Evolutionary conservation across 2,329 filamentous ascomycete species (phyloP), one percentile per base, ranked within the genome.

Genomic region (Dactylellina drechsleri): DNA sequence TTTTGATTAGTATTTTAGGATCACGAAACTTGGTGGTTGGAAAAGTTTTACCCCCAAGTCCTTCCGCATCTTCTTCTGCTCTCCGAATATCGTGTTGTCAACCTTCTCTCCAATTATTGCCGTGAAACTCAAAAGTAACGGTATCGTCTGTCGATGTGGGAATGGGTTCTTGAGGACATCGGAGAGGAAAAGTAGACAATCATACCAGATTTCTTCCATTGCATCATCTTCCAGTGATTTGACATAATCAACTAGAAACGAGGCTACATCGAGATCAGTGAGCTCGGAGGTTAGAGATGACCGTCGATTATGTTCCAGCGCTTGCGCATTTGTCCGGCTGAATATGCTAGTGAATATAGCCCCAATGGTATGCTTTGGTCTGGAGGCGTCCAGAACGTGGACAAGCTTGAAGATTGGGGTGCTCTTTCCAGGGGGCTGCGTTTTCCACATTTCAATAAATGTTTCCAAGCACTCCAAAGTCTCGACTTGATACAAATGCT

Each of bases 171-270:
- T 89, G 28, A 99, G 85, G 28, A 99, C 87, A 80, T 99, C 96
- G 77, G 89, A 91, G 74, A 98, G 82, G 81, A 99, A 99, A 0
- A 90, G 88, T 79, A 93, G 92, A 81, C 94, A 99, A 81, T 99
- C 94, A 47, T 89, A 86, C 95, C 95, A 99, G 57, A 99, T 97
- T 82, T 99, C 95, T 79, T 99, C 95, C 87, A 97, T 94, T 15
- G 95, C 91, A 83, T 99, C 95, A 79, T 99, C 95, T 80, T 99
- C 95, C 12, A 98, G 85, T 0, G 93, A 95, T 31, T 88, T 88
- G 0, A 93, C 90, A 81, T 99, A 99, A 76, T 95, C 91, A 6
- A 97, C 91, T 52, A 98, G 83, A 81, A 99, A 99, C 7, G 91
- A 87, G 7, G 94, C 92, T 10, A 99, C 84, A 79, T 97, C 93